Conservation (phyloP, 768 basidiomycete genomes). For the Amanita muscaria region DNA sequence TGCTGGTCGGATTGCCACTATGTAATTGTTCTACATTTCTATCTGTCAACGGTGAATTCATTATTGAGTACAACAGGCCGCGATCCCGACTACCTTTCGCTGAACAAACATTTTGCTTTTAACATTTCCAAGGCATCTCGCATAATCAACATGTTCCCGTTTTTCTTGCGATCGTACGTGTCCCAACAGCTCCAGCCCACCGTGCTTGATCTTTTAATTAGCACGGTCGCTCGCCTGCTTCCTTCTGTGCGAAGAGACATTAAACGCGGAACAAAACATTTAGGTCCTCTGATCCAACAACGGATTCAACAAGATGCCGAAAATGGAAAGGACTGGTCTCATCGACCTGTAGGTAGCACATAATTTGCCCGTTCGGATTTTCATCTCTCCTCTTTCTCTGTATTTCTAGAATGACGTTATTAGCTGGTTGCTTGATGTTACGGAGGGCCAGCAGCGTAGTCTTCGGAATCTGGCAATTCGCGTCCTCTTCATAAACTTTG, state of each 20-base stretch:
- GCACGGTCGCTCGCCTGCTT: conserved; percentile 12
- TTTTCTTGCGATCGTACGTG: conserved; percentile 17
- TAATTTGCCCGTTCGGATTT: neutral
- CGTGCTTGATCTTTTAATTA: conserved; percentile 1
- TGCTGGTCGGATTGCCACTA: conserved; percentile 21
- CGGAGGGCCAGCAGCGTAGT: conserved; percentile 21
- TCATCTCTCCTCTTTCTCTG: neutral
- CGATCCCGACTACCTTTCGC: conserved; percentile 13
- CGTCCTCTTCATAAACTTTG: conserved; percentile 33
- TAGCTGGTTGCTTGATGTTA: conserved; percentile 36
- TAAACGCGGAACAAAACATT: conserved; percentile 14
- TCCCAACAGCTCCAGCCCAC: neutral
- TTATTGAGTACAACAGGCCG: conserved; percentile 12
- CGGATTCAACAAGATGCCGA: conserved; percentile 16
- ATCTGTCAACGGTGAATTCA: neutral
- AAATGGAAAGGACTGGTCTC: conserved; percentile 21
- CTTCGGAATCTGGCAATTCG: conserved; percentile 23
- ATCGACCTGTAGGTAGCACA: conserved; percentile 18
- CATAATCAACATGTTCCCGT: conserved; percentile 19
- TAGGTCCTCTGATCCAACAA: conserved; percentile 21
- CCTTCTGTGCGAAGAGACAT: conserved; percentile 7
- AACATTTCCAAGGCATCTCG: conserved; percentile 14
- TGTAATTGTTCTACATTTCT: conserved; percentile 13
- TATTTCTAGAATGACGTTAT: conserved; percentile 34
- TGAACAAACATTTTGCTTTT: conserved; percentile 14